These are phyloP conservation scores for Osmozyma mogii DNA, from an alignment of 805 yeast species.

Conservation along the genomic window DNA sequence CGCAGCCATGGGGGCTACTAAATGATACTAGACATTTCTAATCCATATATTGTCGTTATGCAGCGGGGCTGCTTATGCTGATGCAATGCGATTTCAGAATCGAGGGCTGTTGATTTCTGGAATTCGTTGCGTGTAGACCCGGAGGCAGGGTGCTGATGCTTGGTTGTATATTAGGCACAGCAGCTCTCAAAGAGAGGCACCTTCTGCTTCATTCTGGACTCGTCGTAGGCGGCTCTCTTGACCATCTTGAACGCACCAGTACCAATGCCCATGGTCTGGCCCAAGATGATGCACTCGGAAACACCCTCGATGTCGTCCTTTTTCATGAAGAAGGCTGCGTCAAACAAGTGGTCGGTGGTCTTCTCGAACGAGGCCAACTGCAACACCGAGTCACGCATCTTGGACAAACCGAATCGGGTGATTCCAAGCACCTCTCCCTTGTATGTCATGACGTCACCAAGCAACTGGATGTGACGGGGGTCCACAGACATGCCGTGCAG, in stretches of 20 bases:
- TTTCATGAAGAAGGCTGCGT: constrained; percentile 97
- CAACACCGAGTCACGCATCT: constrained; percentile 96
- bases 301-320: constrained; percentile 95
- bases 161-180: too few relatives aligned
- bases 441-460: constrained; percentile 98
- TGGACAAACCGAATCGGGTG: constrained; percentile 94
- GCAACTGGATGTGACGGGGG: constrained; percentile 95
- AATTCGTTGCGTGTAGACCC: too few relatives aligned
- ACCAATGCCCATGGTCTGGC: constrained; percentile 96
- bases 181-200: constrained; percentile 40
- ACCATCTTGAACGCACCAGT: constrained; percentile 93
- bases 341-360: constrained; percentile 96
- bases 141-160: too few relatives aligned
- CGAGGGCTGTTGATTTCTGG: too few relatives aligned
- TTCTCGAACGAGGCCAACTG: constrained; percentile 97
- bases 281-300: constrained; percentile 92
- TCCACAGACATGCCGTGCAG: constrained; percentile 99
- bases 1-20: too few relatives aligned
- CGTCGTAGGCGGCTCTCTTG: constrained; percentile 42
- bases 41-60: too few relatives aligned
- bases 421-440: constrained; percentile 98
- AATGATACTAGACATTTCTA: too few relatives aligned
- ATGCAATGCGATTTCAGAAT: too few relatives aligned
- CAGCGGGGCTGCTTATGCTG: too few relatives aligned
- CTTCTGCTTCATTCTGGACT: constrained; percentile 33